Percentiles rank a stretch among this genome's conserved stretches.
Conservation (phyloP, 1,284 basidiomycete genomes). For the Malassezia vespertilionis region DNA sequence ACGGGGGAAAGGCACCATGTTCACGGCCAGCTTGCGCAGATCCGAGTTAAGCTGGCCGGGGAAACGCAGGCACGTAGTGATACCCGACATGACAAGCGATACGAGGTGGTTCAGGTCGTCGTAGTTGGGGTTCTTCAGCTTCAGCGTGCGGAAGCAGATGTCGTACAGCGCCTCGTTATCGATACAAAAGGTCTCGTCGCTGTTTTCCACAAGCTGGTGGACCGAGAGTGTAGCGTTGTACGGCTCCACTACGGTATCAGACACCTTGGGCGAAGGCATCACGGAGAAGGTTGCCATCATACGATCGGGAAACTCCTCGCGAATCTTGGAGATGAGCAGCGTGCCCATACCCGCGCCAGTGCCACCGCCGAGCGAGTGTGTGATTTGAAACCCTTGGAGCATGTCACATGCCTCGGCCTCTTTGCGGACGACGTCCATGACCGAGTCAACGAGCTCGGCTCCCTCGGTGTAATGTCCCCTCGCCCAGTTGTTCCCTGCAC, state of each 20-base stretch:
- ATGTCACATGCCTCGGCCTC: constrained; percentile 56
- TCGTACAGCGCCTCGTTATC: constrained; percentile 91
- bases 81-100: constrained; percentile 94
- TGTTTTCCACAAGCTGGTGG: constrained; percentile 58
- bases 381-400: constrained; percentile 57
- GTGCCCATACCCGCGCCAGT: constrained; percentile 59
- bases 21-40: constrained; percentile 88
- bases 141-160: constrained; percentile 92
- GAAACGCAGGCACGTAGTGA: constrained; percentile 87
- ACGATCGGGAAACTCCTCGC: constrained; percentile 57
- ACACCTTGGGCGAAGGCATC: constrained; percentile 56
- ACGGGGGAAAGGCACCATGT: constrained; percentile 95
- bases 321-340: constrained; percentile 57
- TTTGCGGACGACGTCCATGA: constrained; percentile 56
- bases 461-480: constrained; percentile 52
- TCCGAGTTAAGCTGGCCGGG: constrained; percentile 98
- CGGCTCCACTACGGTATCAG: constrained; percentile 57
- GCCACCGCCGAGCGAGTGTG: constrained; percentile 57
- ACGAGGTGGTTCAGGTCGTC: constrained; percentile 95
- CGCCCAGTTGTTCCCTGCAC: constrained; percentile 56
- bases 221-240: constrained; percentile 58
- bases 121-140: constrained; percentile 83
- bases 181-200: constrained; percentile 58
- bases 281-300: constrained; percentile 60
- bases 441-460: constrained; percentile 55